Percentiles rank a stretch among this genome's conserved stretches.
phyloP scores from a whole-genome alignment of 345 rosid species.

The Eucalyptus cloeziana region DNA sequence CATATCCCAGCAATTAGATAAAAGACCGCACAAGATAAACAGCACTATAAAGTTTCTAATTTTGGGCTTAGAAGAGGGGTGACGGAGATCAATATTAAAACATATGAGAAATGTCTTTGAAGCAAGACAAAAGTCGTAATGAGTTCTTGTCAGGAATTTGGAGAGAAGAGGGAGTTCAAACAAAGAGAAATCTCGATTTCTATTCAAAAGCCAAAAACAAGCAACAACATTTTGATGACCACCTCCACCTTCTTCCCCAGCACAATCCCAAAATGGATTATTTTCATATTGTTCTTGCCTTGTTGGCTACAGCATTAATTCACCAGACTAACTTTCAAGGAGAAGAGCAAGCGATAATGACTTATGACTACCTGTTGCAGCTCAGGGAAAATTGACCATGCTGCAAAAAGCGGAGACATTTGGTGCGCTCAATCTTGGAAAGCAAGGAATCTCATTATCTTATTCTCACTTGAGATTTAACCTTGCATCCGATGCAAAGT shows the following conservation, averaged over 20 bases:
- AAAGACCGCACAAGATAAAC: not conserved
- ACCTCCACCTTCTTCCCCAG: not conserved
- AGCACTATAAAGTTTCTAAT: not conserved
- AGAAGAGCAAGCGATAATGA: not conserved
- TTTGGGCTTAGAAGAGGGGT: not conserved
- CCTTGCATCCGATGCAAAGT: not conserved
- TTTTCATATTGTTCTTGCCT: not conserved
- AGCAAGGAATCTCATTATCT: not conserved
- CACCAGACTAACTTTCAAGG: not conserved
- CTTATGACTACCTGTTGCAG: not conserved
- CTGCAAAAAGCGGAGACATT: not conserved
- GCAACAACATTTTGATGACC: not conserved
- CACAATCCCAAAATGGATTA: not conserved
- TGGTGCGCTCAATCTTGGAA: not conserved
- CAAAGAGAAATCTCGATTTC: not conserved
- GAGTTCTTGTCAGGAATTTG: not conserved
- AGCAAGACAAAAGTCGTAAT: not conserved
- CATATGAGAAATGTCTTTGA: not conserved
- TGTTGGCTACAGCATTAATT: not conserved
- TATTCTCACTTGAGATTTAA: not conserved
- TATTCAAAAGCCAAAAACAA: not conserved
- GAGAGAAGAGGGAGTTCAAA: not conserved
- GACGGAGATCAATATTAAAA: not conserved
- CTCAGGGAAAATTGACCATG: not conserved
- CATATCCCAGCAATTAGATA: not conserved